Base-by-base conservation (phyloP, 768 basidiomycete genomes). In the Scleroderma bovista region DNA sequence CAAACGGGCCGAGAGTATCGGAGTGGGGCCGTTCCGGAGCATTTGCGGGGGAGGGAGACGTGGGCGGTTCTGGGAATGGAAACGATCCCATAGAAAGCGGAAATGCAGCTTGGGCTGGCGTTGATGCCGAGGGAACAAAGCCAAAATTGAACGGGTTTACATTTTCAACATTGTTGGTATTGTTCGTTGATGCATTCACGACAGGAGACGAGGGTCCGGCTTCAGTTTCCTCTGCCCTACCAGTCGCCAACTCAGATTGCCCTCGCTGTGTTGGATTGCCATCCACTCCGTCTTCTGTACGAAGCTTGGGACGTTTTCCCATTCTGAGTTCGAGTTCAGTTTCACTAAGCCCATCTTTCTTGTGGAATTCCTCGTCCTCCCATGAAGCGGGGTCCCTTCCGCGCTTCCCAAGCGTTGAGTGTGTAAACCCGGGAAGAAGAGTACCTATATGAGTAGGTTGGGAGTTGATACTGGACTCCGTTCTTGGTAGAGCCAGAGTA, bases 361-460 rank as follows among this genome's bases (percentile, higher is more conserved):
- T 64, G n/a, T 64, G 72, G 23, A 67, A 66, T 48, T 78, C 74
- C 2, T 71, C 65, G 19, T 72, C 56, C 46, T 71, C 69, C 55
- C 73, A 77, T 11, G 72, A 68, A 9, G 71, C 65, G 2, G 78
- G 70, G 54, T 80, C 79, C 52, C 85, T 73, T 45, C 72, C 76
- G 31, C 83, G 79, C 61, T 88, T 88, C n/a, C 86, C 86, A 16
- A 88, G 72, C 26, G 73, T 69, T 19, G 68, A 75, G 38, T 73
- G 70, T 3, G 76, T 65, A 51, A 73, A 61, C 11, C 72, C 75
- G 37, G 75, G 61, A 16, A 67, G 51, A 39, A 67, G 56, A 37
- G 44, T 52, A 32, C 59, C 49, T 12, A 48, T 20, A 33, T 59
- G 56, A 16, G 40, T 51, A 22, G 51, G 51, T 23, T 53, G 54